A percentile compares a stretch with the other conserved stretches of the same genome.
phyloP scores from a whole-genome alignment of 192 early-diverging fungal species.

The Coemansia sp. region DNA sequence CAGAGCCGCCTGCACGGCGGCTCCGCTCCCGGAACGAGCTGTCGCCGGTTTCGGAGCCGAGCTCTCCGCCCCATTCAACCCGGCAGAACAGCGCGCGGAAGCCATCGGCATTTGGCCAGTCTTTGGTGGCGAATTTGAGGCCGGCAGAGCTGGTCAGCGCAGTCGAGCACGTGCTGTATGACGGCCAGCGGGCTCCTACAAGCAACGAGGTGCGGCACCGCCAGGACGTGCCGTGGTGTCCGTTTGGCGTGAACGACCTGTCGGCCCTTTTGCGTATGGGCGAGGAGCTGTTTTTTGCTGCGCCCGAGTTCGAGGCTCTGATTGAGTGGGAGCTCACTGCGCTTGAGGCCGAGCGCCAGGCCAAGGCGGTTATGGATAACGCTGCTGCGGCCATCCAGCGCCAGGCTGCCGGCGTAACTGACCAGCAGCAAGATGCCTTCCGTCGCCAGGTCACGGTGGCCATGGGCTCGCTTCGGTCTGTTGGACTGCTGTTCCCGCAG shows the following conservation, averaged over 20 bases:
- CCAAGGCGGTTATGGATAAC: neutral
- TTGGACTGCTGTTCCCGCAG: constrained; percentile 12
- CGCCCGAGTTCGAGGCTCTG: constrained; percentile 46
- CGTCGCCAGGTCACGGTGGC: neutral
- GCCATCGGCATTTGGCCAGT: constrained; percentile 11
- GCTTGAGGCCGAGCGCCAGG: constrained; percentile 14
- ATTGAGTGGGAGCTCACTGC: constrained; percentile 30
- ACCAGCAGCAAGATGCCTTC: constrained; percentile 6
- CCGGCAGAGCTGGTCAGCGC: constrained; percentile 18
- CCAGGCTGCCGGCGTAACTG: constrained; percentile 7
- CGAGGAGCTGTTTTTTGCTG: constrained; percentile 42
- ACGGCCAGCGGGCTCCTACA: neutral
- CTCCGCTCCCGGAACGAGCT: neutral
- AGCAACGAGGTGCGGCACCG: neutral
- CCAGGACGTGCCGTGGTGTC: neutral
- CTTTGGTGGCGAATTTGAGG: constrained; percentile 16
- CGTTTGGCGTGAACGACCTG: constrained; percentile 25
- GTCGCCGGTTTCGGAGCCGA: neutral
- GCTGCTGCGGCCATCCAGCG: constrained; percentile 4
- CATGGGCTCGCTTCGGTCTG: neutral
- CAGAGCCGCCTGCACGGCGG: neutral
- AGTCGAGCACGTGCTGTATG: constrained; percentile 23
- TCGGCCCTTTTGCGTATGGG: constrained; percentile 23
- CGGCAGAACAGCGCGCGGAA: neutral
- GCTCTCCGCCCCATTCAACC: neutral